Evolutionary conservation across 2,329 filamentous ascomycete genomes (phyloP), one percentile per base, ranked within the genome.

Genomic region (Fusarium keratoplasticum): DNA sequence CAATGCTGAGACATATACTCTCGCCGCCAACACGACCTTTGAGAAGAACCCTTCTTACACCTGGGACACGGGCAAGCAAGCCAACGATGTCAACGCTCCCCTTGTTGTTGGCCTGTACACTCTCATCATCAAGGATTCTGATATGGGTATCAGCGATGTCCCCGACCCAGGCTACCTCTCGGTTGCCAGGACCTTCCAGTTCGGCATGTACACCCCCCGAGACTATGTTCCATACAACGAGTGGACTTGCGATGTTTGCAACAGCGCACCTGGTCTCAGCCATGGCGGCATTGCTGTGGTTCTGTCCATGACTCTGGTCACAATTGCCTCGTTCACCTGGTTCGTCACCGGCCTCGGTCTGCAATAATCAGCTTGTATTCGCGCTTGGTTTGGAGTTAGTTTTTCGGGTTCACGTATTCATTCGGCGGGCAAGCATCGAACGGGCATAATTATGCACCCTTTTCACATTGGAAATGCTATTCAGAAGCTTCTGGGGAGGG

Each of bases 11-110:
- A 87, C 89, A 3, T 92, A 88, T 84, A 92, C 90, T 18, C 83
- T 93, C 52, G 90, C 90, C 4, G 83, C 86, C 78, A 92, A 92
- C 83, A 91, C 91, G 87, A 89, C 88, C 0, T 90, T 88, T 66
- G 80, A 84, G 68, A 86, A 86, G 20, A 84, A 83, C 6, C 88
- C 83, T 44, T 82, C 84, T 25, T 90, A 86, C 76, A 87, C 86
- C 9, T 92, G 90, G 90, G 88, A 92, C 77, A 90, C 89, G 4
- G 83, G 81, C 27, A 81, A 86, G 76, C 83, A 90, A 72, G 82
- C 83, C n/a, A 84, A 85, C 55, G 80, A 85, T 35, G 81, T 85
- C 2, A 79, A 83, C 14, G 80, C 82, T 57, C 89, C 87, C 36
- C 83, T 92, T 47, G 80, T 87, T 42, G 87, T 86, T 1, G 85